Conservation (phyloP, 176 grass and related monocot genomes). For the sorghum (Sorghum bicolor) region DNA sequence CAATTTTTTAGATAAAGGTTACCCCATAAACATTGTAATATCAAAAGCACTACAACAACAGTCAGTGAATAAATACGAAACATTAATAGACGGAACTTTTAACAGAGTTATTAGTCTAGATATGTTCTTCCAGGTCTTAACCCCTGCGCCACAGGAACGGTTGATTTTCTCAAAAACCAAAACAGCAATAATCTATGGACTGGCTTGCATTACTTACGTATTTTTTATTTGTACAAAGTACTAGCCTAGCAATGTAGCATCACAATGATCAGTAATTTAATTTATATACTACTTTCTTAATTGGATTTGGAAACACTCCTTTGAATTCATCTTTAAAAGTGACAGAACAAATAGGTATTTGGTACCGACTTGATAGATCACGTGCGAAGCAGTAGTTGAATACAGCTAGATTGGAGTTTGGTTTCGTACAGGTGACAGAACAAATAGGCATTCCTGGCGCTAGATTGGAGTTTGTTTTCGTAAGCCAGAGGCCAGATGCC, state of each 20-base stretch:
- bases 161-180: neutral
- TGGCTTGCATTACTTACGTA: neutral
- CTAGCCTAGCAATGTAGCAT: neutral
- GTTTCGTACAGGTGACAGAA: neutral
- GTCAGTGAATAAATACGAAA: neutral
- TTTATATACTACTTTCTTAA: neutral
- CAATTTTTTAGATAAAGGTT: neutral
- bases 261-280: neutral
- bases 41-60: neutral
- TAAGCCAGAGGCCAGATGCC: too few relatives aligned
- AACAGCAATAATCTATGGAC: neutral
- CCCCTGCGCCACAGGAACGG: neutral
- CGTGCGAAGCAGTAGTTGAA: neutral
- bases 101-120: neutral
- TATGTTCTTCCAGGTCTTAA: neutral
- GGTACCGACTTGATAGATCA: constrained; percentile 1
- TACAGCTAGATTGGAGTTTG: neutral
- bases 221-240: neutral
- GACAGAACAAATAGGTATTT: neutral
- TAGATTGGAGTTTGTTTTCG: neutral
- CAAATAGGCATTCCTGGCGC: neutral
- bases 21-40: neutral
- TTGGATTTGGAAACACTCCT: neutral
- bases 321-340: neutral
- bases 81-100: neutral